Conservation (phyloP, 2,329 filamentous ascomycete genomes). For the Sclerotinia borealis region DNA sequence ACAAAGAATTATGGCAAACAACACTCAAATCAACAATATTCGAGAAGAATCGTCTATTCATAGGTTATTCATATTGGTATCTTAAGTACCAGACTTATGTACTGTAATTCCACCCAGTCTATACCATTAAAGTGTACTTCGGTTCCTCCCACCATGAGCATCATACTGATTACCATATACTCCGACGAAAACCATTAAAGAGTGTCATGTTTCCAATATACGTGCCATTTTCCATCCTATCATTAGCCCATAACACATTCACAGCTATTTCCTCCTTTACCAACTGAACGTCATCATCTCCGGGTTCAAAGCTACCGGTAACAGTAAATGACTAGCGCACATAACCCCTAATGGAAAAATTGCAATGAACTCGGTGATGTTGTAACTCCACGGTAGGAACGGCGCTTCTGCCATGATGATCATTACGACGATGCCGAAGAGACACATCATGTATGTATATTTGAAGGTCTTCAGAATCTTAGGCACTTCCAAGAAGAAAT, state of each 20-base stretch:
- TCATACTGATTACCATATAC: neutral
- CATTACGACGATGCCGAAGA: neutral
- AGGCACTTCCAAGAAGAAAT: slow-evolving; percentile 13
- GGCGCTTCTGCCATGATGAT: slow-evolving; percentile 5
- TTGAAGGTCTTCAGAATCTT: slow-evolving; percentile 12
- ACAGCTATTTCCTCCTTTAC: neutral
- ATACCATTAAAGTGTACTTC: neutral
- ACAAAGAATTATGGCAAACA: too few relatives aligned
- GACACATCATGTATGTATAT: slow-evolving; percentile 9
- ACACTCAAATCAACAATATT: neutral
- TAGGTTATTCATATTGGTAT: neutral
- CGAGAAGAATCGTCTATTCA: neutral
- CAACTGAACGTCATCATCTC: slow-evolving; percentile 14
- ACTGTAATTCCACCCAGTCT: neutral
- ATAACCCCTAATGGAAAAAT: slow-evolving; percentile 8
- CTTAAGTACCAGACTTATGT: neutral
- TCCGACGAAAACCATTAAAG: neutral
- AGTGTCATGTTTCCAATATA: neutral
- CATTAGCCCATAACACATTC: neutral
- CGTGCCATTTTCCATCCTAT: neutral
- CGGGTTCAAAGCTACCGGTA: slow-evolving; percentile 8
- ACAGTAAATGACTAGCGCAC: slow-evolving; percentile 9
- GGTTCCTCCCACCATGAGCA: neutral
- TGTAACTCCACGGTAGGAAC: slow-evolving; percentile 8
- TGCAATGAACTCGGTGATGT: slow-evolving; percentile 5